Evolutionary conservation across 345 rosid species (phyloP), one percentile per base, ranked within the genome.

Genomic region (Hirschfeldia incana): DNA sequence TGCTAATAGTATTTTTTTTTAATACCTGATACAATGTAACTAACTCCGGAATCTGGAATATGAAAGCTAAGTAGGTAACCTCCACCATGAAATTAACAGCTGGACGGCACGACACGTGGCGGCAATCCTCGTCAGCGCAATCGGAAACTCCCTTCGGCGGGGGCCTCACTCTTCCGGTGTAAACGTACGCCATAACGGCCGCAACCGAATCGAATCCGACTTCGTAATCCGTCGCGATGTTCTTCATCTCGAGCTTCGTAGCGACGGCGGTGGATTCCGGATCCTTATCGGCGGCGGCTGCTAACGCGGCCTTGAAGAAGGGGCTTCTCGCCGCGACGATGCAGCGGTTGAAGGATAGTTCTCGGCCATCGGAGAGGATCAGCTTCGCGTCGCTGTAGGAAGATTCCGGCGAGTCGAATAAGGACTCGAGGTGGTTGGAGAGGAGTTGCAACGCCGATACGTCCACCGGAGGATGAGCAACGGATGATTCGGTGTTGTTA

Each of bases 291-390:
- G 6, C 57, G 55, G 83, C 80, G 32, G 79, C 8, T 57, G 84
- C 84, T 27, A 93, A 88, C 37, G 80, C 79, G 73, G 10, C 63
- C 71, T 80, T 89, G 81, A 91, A 91, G 67, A 90, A 86, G 6
- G 86, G 79, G 67, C 89, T 89, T 80, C 98, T 86, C 17, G 85
- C 83, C 0, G 94, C 80, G 0, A 94, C 59, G 84, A 94, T 81
- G 85, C 94, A 91, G 13, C 97, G 89, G 85, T 94, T 95, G 63
- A 94, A 86, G n/a, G 87, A 57, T 7, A 94, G 80, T 69, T 89
- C 91, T 2, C 78, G 76, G 55, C 86, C 91, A 17, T 80, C 83
- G 29, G 89, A 57, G 76, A 86, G 85, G 58, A 69, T 75, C 58
- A 94, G 86, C 76, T 80, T 88, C 21, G 94, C 94, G 70, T 94